Base-by-base conservation (phyloP, 345 rosid genomes). In the Eucalyptus cloeziana region DNA sequence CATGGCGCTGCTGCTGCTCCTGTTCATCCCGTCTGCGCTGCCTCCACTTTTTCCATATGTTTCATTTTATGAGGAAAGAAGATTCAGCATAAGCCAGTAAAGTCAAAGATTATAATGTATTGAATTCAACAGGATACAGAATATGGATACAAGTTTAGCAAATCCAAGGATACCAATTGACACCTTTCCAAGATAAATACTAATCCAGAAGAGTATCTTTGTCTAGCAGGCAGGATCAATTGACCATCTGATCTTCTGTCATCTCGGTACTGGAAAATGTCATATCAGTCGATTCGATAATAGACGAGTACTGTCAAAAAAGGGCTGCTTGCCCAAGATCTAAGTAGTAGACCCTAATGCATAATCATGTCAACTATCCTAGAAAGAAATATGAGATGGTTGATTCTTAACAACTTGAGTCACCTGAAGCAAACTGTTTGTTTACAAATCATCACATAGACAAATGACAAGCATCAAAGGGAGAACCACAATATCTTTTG, bases 141-240 rank as follows among this genome's bases (percentile, higher is more conserved):
- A n/a, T n/a, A n/a, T n/a, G n/a, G n/a, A 7, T 13, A 62, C 31
- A 27, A 27, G n/a, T 60, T 27, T 85, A 43, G 96, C 96, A 91
- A 92, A 95, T 88, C 99, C 94, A 87, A 94, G 98, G 89, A 95
- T 91, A 56, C 97, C 93, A 76, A 94, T n/a, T n/a, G n/a, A n/a
- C n/a, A n/a, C 58, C 9, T 95, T 89, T 79, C 99, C 96, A 88
- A 98, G 91, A 88, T 94, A 87, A 81, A 95, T 37, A 54, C 96
- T 91, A 89, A 97, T 89, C 94, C 96, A 93, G 51, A 96, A 92
- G 43, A 96, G 90, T 51, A 51, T 51, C 22, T 51, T 51, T 51
- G 22, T 51, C 0, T 4, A 2, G 9, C 22, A 51, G 52, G 93
- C 90, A 88, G 97, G 98, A 90, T 97, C 95, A 54, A 90, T 80